Evolutionary conservation across 73 alveolate genomes (phyloP), one percentile per base, ranked within the genome.

Genomic region (Paramecium biaurelia): DNA sequence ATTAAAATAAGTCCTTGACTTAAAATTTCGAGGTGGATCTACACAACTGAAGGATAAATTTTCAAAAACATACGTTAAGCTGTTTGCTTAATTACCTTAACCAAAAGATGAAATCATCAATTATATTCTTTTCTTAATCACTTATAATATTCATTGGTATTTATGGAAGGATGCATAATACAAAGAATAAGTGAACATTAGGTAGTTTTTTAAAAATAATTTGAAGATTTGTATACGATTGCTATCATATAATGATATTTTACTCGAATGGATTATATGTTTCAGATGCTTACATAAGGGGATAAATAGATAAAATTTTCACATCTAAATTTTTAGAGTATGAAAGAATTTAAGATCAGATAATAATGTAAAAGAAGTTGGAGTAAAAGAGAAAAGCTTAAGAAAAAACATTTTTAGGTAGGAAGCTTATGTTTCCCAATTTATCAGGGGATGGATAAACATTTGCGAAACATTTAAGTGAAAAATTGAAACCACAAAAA

Each of bases 81-180:
- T 89, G n/a, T 89, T 89, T n/a, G 74, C 92, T 47, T 41, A 37
- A 28, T 30, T 89, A 1, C 94, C 94, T 42, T 72, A 38, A 24
- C 94, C 94, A 43, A 89, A 89, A 45, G 94, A 89, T 72, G 94
- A 89, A 57, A 89, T 89, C 1, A 82, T 89, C 28, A 89, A 89
- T 45, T 89, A 43, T 26, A 89, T 89, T 6, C 70, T 89, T 18
- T 89, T 89, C 53, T 30, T 76, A 30, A 70, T 89, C 12, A 82
- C 92, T 30, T 89, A 89, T 12, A 89, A 70, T 43, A 89, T 70
- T 26, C 94, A 89, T 43, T 89, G 90, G 90, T 30, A 34, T 45
- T 20, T 79, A 43, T 79, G 90, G 90, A 79, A 79, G 21, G 72
- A 68, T 23, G 76, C 47, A 14, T 42, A 58, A 34, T 89, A 89